A percentile compares a stretch with the other conserved stretches of the same genome.
Conservation (phyloP, 2,329 filamentous ascomycete genomes). For the Pseudocercospora vitis region DNA sequence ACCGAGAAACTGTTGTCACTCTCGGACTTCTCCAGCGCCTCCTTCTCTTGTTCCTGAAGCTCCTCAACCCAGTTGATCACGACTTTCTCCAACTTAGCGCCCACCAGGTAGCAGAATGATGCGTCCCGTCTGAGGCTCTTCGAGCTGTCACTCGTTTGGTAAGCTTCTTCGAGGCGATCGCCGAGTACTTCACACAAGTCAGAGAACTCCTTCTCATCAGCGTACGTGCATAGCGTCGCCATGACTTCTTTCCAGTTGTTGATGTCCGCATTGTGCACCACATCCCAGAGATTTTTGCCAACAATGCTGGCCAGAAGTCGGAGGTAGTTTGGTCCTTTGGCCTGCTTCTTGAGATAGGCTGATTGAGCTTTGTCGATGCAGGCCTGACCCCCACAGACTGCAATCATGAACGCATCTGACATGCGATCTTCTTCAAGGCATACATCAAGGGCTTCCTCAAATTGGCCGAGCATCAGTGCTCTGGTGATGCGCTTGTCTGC, state of each 20-base stretch:
- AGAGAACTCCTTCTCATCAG: slow-evolving; percentile 84
- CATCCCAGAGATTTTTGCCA: slow-evolving; percentile 95
- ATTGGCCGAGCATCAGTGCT: slow-evolving; percentile 85
- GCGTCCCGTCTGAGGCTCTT: slow-evolving; percentile 72
- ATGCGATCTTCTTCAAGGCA: slow-evolving; percentile 86
- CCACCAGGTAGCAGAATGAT: slow-evolving; percentile 92
- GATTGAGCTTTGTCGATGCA: slow-evolving; percentile 92
- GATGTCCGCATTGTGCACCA: slow-evolving; percentile 93
- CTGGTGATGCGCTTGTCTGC: slow-evolving; percentile 85
- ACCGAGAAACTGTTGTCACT: slow-evolving; percentile 86
- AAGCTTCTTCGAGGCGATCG: slow-evolving; percentile 77
- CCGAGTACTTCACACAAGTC: slow-evolving; percentile 94
- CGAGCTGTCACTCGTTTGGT: slow-evolving; percentile 52
- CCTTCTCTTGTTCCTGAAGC: slow-evolving; percentile 78
- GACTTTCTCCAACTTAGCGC: slow-evolving; percentile 96
- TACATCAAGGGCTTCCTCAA: slow-evolving; percentile 83
- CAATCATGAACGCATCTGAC: slow-evolving; percentile 96
- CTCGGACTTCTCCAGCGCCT: slow-evolving; percentile 58
- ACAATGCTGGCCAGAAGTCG: slow-evolving; percentile 88
- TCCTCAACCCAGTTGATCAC: slow-evolving; percentile 91
- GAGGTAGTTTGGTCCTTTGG: slow-evolving; percentile 83
- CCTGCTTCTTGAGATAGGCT: slow-evolving; percentile 81
- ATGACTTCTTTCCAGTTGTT: slow-evolving; percentile 96
- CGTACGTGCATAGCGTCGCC: slow-evolving; percentile 93
- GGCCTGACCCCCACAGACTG: slow-evolving; percentile 91